phyloP scores from a whole-genome alignment of 2,329 filamentous ascomycete species.

The Ophiostoma angusticollis region DNA sequence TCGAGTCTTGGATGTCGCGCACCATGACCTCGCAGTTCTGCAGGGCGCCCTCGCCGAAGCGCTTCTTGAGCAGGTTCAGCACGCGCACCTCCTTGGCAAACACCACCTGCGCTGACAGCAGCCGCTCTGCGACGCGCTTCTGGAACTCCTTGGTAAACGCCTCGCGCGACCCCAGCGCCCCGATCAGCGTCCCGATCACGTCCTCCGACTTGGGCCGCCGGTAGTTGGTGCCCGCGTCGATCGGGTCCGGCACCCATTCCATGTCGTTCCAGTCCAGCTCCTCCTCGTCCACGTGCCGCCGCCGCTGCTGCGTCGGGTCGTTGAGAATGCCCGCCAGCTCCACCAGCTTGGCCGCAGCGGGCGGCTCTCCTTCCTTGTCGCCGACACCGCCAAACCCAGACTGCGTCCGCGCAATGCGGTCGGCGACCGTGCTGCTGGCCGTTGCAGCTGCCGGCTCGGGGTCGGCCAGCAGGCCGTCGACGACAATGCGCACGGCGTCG shows the following conservation, averaged over 20 bases:
- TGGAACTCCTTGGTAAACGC: constrained; percentile 92
- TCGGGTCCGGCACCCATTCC: constrained; percentile 83
- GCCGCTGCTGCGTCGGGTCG: constrained; percentile 42
- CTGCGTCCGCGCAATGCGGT: constrained; percentile 3
- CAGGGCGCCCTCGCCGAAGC: constrained; percentile 73
- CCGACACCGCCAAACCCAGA: background rate
- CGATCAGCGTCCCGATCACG: constrained; percentile 78
- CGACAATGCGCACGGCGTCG: constrained; percentile 66
- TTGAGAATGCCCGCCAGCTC: constrained; percentile 57
- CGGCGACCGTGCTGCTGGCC: background rate
- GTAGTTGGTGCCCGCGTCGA: constrained; percentile 87
- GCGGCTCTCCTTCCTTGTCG: background rate
- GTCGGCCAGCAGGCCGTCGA: constrained; percentile 57
- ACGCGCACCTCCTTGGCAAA: constrained; percentile 75
- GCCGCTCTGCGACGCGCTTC: constrained; percentile 70
- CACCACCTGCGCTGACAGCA: constrained; percentile 52
- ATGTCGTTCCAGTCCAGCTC: constrained; percentile 85
- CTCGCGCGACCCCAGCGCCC: constrained; percentile 77
- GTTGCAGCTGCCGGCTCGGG: constrained; percentile 29
- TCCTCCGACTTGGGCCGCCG: constrained; percentile 80
- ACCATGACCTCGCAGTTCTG: constrained; percentile 98
- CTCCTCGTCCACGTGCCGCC: constrained; percentile 44
- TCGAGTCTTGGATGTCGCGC: constrained; percentile 77
- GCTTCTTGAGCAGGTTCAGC: constrained; percentile 72
- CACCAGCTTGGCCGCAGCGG: constrained; percentile 35